phyloP scores from a whole-genome alignment of 75 land plant genomes.

The Cunninghamia lanceolata region DNA sequence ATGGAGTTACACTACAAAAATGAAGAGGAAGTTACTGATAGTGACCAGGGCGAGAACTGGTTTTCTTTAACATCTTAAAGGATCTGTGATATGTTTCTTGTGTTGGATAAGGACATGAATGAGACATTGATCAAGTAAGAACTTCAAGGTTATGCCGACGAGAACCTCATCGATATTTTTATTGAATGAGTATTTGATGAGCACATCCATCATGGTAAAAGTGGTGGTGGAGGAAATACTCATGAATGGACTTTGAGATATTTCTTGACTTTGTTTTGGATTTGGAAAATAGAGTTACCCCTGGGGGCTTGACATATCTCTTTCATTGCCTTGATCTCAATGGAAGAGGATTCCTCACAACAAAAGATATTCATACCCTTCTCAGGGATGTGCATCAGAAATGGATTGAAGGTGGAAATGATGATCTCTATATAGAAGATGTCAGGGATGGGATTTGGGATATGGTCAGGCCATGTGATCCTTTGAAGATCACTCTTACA shows the following conservation, averaged over 20 bases:
- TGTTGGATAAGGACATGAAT: no score
- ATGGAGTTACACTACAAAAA: no score
- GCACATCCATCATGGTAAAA: slow-evolving; percentile 83
- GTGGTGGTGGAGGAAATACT: slow-evolving; percentile 75
- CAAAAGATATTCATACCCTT: slow-evolving; percentile 92
- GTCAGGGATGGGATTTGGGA: slow-evolving; percentile 99
- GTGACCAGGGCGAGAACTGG: no score
- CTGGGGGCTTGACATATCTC: slow-evolving; percentile 92
- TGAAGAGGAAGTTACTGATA: no score
- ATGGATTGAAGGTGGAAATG: slow-evolving; percentile 99
- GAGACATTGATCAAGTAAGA: no score
- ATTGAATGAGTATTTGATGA: slow-evolving; percentile 99
- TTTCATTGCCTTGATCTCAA: slow-evolving; percentile 95
- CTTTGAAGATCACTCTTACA: slow-evolving; percentile 69
- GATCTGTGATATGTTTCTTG: no score
- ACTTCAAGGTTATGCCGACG: no score
- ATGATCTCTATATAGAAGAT: slow-evolving; percentile 93
- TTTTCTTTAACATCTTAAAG: no score
- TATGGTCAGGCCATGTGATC: slow-evolving; percentile 97
- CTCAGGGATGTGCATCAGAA: slow-evolving; percentile 99
- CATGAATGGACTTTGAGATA: slow-evolving; percentile 99
- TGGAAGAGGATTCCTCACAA: slow-evolving; percentile 83
- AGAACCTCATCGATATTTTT: no score
- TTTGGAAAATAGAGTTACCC: slow-evolving; percentile 92
- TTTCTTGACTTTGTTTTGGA: slow-evolving; percentile 97